A percentile compares a stretch with the other conserved stretches of the same genome.
phyloP scores from a whole-genome alignment of 2,329 filamentous ascomycete genomes.

The Talaromyces sp. region DNA sequence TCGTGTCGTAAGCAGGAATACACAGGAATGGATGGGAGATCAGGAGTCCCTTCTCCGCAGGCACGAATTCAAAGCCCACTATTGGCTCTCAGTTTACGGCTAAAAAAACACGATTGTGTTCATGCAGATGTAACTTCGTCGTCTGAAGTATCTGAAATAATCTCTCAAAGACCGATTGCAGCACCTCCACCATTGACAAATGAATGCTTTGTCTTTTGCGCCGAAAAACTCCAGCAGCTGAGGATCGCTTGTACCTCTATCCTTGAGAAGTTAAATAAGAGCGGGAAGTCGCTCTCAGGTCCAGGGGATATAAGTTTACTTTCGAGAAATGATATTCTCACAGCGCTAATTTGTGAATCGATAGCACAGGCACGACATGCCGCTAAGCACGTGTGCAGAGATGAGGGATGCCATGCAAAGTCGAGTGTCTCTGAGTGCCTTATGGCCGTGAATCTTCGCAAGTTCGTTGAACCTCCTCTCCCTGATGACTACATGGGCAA shows the following conservation, averaged over 20 bases:
- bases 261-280: not conserved
- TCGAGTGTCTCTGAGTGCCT: not conserved
- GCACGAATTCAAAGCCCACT: not conserved
- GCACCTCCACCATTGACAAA: not conserved
- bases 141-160: not conserved
- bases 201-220: not conserved
- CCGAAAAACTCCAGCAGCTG: not conserved
- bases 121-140: not conserved
- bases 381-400: not conserved
- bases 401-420: not conserved
- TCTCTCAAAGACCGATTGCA: not conserved
- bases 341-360: not conserved
- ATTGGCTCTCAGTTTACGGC: not conserved
- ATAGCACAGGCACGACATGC: not conserved
- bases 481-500: not conserved
- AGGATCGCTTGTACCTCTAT: not conserved
- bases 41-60: not conserved
- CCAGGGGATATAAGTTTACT: not conserved
- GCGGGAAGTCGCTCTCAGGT: not conserved
- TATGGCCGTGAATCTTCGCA: not conserved
- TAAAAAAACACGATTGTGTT: not conserved
- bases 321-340: not conserved
- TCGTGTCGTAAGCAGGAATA: not conserved
- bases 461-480: not conserved
- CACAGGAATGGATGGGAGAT: not conserved